Evolutionary conservation across 805 yeast species (phyloP), one percentile per base, ranked within the genome.

Genomic region (Ogataea paraovalis): DNA sequence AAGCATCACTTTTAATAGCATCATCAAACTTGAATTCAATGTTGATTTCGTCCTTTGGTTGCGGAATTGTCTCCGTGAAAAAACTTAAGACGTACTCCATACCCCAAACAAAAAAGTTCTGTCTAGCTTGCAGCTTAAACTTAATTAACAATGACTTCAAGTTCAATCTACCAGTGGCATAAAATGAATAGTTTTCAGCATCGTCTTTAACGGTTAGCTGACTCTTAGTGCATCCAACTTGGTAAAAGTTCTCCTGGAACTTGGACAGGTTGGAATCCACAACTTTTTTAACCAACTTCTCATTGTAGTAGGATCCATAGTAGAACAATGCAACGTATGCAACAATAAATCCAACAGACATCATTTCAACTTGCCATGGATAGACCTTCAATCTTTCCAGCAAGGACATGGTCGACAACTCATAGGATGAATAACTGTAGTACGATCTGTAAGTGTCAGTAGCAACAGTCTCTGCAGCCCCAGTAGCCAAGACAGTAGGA

Each of bases 121-220:
- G 91, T 72, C 98, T 84, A 51, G 95, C 80, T 51, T 79, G 73
- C 66, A 91, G 73, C 47, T 75, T 76, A 63, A 90, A 73, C 52
- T 76, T 79, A 41, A 84, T 73, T 48, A 76, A 69, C 48, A 90
- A 69, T 47, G 79, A 74, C 50, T 80, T 80, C 51, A 94, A 76
- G 65, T 88, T 84, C 49, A 80, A 71, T 66, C 99, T 83, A 52
- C 99, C 99, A 48, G 96, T 78, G 39, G 97, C 96, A 64, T 88
- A 94, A 33, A 87, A 73, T 10, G 72, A 68, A 66, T 68, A 88
- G 50, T 74, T 71, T 57, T 84, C 82, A 22, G 82, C 70, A 42
- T 81, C 77, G 61, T 85, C 95, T 64, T 79, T 75, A 55, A 82
- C 72, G 53, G 74, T 72, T 58, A 80, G 67, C 47, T 72, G 64